phyloP scores from a whole-genome alignment of 768 basidiomycete genomes.

The Dentipellis fragilis region DNA sequence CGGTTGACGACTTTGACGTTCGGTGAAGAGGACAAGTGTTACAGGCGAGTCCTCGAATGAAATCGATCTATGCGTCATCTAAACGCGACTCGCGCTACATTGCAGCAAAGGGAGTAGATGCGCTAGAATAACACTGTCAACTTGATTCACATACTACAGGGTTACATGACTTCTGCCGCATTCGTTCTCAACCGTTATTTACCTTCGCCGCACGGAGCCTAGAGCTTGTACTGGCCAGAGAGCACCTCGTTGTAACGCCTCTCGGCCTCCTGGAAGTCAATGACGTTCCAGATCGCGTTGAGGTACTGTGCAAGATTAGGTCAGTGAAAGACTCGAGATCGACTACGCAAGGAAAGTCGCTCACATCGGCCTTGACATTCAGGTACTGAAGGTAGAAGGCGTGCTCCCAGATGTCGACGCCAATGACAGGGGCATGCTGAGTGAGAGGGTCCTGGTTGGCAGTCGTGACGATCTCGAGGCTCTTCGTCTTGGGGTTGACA shows the following conservation, averaged over 20 bases:
- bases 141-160: too few species aligned
- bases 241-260: slow-evolving; percentile 32
- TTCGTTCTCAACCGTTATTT: too few species aligned
- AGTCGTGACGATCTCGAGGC: slow-evolving; percentile 87
- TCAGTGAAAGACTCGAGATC: not conserved
- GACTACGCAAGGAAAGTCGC: slow-evolving; percentile 22
- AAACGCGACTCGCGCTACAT: too few species aligned
- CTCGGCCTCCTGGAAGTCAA: slow-evolving; percentile 94
- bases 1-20: too few species aligned
- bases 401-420: slow-evolving; percentile 97
- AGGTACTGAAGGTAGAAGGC: slow-evolving; percentile 52
- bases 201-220: too few species aligned
- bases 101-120: too few species aligned
- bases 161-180: too few species aligned
- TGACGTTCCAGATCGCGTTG: slow-evolving; percentile 88
- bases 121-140: too few species aligned
- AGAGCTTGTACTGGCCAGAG: not conserved
- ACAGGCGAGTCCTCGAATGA: too few species aligned
- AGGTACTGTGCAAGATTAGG: slow-evolving; percentile 55
- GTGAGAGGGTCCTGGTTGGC: slow-evolving; percentile 91
- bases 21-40: too few species aligned
- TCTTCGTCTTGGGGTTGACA: slow-evolving; percentile 52
- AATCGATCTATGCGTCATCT: too few species aligned
- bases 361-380: slow-evolving; percentile 89
- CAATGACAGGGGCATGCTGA: slow-evolving; percentile 92